Conservation (phyloP, 2,329 filamentous ascomycete species). For the Colletotrichum navitas region DNA sequence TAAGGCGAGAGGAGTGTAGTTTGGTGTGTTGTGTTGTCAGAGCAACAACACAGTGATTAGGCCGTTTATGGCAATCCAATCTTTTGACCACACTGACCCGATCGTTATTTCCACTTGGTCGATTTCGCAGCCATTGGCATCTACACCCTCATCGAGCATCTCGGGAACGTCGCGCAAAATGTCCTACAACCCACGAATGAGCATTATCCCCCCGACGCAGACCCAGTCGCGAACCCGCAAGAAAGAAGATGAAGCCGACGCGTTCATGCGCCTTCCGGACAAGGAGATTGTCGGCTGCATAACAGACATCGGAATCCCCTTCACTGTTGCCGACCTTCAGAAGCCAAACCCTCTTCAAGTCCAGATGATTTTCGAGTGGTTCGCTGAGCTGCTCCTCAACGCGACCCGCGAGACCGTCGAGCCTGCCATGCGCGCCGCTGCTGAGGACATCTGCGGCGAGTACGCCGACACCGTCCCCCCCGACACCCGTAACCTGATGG, state of each 20-base stretch:
- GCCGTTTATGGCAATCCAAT: conserved; percentile 18
- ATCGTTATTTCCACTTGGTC: neutral
- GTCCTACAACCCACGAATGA: conserved; percentile 72
- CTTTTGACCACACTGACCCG: neutral
- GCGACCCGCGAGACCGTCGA: conserved; percentile 93
- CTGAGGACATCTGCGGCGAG: conserved; percentile 87
- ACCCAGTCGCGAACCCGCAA: conserved; percentile 65
- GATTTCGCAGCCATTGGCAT: neutral
- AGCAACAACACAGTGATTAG: conserved; percentile 33
- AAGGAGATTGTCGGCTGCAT: conserved; percentile 96
- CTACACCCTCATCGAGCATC: neutral
- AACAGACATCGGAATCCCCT: conserved; percentile 93
- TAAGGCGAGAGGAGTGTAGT: neutral
- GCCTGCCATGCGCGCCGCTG: conserved; percentile 92
- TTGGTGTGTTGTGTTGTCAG: conserved; percentile 16
- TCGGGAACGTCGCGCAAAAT: conserved; percentile 52
- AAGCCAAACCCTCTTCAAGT: conserved; percentile 96
- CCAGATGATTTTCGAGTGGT: conserved; percentile 98
- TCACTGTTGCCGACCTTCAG: conserved; percentile 86
- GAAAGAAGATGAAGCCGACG: conserved; percentile 71
- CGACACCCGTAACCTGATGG: conserved; percentile 95
- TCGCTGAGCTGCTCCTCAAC: conserved; percentile 94
- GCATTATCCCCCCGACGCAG: conserved; percentile 67
- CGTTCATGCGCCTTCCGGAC: conserved; percentile 71
- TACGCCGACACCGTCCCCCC: conserved; percentile 86